phyloP scores from a whole-genome alignment of 768 basidiomycete species.

The Termitomyces sp. region DNA sequence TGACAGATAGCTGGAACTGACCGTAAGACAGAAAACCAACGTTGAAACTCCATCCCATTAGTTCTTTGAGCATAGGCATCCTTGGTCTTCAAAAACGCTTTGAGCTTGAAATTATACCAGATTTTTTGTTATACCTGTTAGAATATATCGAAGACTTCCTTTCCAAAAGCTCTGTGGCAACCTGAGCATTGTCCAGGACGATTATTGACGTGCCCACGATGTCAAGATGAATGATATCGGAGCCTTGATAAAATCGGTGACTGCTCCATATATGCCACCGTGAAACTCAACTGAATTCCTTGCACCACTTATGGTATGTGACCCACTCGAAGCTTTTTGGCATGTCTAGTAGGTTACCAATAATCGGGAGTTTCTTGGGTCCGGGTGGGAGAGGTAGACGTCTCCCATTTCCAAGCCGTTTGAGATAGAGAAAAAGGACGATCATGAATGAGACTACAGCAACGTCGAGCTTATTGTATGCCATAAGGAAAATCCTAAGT shows the following conservation, averaged over 20 bases:
- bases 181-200: background rate
- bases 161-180: slow-evolving; percentile 19
- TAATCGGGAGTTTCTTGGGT: background rate
- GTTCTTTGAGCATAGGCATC: slow-evolving; percentile 19
- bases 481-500: background rate
- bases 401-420: background rate
- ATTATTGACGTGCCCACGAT: background rate
- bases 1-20: background rate
- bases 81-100: background rate
- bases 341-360: background rate
- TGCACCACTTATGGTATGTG: background rate
- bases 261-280: background rate
- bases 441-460: background rate
- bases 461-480: background rate
- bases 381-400: background rate
- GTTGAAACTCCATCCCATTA: slow-evolving; percentile 20
- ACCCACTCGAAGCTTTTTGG: background rate
- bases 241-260: background rate
- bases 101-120: too few relatives aligned
- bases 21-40: slow-evolving; percentile 14
- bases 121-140: background rate
- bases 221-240: background rate
- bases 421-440: background rate
- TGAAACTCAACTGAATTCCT: background rate
- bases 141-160: slow-evolving; percentile 20